phyloP scores from a whole-genome alignment of 2,329 filamentous ascomycete genomes.

The Diaporthe ilicicola region DNA sequence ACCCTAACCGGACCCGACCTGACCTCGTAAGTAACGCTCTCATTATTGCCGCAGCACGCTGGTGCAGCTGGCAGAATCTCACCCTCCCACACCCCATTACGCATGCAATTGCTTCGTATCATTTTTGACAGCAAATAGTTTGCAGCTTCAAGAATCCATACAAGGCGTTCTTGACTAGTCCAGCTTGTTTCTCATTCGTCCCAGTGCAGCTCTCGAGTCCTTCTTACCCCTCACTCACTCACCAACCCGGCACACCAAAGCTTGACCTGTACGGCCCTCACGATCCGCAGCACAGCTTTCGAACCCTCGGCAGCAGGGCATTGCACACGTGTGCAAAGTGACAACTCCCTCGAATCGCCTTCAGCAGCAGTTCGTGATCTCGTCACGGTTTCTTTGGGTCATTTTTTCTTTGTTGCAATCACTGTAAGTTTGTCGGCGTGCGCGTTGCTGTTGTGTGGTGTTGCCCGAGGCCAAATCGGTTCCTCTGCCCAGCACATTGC shows the following conservation, averaged over 20 bases:
- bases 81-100: constrained; percentile 11
- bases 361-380: background rate
- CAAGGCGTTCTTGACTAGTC: background rate
- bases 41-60: constrained; percentile 17
- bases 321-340: background rate
- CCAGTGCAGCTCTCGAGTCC: constrained; percentile 22
- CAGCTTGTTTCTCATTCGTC: constrained; percentile 14
- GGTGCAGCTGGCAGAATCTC: constrained; percentile 15
- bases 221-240: constrained; percentile 28
- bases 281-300: constrained; percentile 18
- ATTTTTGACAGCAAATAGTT: constrained; percentile 24
- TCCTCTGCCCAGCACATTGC: background rate
- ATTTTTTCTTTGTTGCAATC: background rate
- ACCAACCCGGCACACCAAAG: constrained; percentile 24
- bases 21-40: constrained; percentile 13
- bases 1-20: constrained; percentile 13
- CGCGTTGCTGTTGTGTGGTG: background rate
- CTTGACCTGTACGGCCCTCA: constrained; percentile 17
- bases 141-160: background rate
- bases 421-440: background rate
- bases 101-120: constrained; percentile 2
- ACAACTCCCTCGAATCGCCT: background rate
- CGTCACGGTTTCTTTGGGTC: background rate
- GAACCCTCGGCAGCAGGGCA: constrained; percentile 4
- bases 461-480: background rate